Percentiles rank a stretch among this genome's conserved stretches.
Conservation (phyloP, 108 stramenopile species). For the Fragilaria crotonensis region DNA sequence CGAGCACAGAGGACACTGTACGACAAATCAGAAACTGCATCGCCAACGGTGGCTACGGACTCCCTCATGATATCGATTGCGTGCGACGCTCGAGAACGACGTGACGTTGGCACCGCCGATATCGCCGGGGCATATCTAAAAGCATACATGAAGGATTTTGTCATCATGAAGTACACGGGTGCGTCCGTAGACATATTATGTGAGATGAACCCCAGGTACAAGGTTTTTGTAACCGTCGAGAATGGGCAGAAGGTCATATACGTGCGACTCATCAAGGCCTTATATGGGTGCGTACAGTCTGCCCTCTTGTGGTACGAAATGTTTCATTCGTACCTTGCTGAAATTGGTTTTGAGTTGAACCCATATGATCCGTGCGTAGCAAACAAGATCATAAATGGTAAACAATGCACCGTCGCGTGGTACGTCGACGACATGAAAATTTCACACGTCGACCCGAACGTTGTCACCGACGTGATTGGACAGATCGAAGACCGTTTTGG, state of each 20-base stretch:
- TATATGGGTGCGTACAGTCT: slow-evolving; percentile 25
- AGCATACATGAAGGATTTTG: no score
- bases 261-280: slow-evolving; percentile 26
- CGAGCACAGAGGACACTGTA: no score
- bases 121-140: neutral
- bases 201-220: no score
- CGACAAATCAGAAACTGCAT: no score
- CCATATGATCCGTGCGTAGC: slow-evolving; percentile 54
- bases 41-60: slow-evolving; percentile 15
- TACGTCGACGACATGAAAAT: no score
- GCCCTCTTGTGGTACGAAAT: slow-evolving; percentile 23
- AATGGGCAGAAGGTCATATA: slow-evolving; percentile 24
- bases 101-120: no score
- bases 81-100: slow-evolving; percentile 5
- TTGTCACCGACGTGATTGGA: slow-evolving; percentile 6
- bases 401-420: slow-evolving; percentile 27
- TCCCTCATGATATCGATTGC: neutral
- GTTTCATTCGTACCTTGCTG: slow-evolving; percentile 6
- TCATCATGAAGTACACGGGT: no score
- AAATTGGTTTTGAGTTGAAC: slow-evolving; percentile 37
- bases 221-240: slow-evolving; percentile 1
- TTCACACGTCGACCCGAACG: no score
- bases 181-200: no score
- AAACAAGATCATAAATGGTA: no score
- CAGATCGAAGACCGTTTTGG: slow-evolving; percentile 27